These are phyloP conservation scores for Escovopsis sp. DNA, from an alignment of 2,329 filamentous ascomycete genomes.

Conservation along the genomic window DNA sequence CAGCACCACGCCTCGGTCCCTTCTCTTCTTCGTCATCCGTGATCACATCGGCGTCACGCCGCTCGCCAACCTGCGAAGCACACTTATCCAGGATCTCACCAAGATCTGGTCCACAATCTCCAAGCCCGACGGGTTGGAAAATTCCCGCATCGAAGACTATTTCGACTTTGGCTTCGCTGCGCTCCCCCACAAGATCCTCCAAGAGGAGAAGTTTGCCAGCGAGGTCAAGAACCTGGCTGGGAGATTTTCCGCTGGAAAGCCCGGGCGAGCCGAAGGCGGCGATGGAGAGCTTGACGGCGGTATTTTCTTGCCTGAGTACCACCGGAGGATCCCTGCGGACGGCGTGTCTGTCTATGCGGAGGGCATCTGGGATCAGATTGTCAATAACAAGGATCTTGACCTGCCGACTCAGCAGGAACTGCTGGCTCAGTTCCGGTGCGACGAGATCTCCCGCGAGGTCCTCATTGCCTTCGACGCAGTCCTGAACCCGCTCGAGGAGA, in stretches of 20 bases:
- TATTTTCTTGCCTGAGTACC: constrained; percentile 86
- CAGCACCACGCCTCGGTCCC: constrained; percentile 73
- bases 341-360: constrained; percentile 91
- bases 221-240: constrained; percentile 69
- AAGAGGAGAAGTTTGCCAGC: constrained; percentile 75
- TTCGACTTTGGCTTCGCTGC: constrained; percentile 97
- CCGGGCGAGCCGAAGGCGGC: constrained; percentile 47
- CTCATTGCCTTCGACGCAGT: constrained; percentile 67
- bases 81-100: constrained; percentile 74
- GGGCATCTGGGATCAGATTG: constrained; percentile 96
- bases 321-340: constrained; percentile 88
- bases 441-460: constrained; percentile 88
- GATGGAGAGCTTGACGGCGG: constrained; percentile 65
- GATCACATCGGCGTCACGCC: constrained; percentile 91
- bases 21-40: constrained; percentile 97
- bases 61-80: constrained; percentile 76
- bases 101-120: constrained; percentile 89
- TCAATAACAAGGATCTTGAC: constrained; percentile 96
- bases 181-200: constrained; percentile 89
- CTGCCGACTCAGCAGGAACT: constrained; percentile 94
- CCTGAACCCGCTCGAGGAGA: constrained; percentile 74
- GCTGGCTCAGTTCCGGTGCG: constrained; percentile 90
- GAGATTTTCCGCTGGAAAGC: constrained; percentile 71
- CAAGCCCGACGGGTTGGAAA: constrained; percentile 79
- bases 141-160: constrained; percentile 85